Evolutionary conservation across 2,329 filamentous ascomycete species (phyloP).

Genomic region (Aureobasidium sp.): DNA sequence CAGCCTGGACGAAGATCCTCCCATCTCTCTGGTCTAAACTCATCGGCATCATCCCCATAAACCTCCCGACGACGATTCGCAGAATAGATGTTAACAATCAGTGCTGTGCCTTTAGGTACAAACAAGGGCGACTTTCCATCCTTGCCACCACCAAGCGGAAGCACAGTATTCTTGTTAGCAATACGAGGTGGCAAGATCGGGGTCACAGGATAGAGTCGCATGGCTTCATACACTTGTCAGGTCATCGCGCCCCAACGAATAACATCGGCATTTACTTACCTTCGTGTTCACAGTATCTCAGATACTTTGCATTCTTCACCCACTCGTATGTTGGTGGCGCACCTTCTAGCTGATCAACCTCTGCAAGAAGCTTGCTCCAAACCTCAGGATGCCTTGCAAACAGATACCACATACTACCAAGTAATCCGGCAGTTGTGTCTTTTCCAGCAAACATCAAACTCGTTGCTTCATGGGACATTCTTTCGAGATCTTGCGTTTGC

Average conservation of each 20-base stretch:
- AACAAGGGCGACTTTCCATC: conserved; percentile 48
- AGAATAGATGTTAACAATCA: conserved; percentile 26
- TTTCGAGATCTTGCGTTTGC: conserved; percentile 33
- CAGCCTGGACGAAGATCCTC: conserved; percentile 7
- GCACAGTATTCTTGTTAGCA: conserved; percentile 61
- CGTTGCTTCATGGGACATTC: conserved; percentile 33
- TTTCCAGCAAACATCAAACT: conserved; percentile 42
- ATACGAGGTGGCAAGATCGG: conserved; percentile 54
- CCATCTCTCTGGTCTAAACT: conserved; percentile 30
- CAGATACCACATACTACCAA: conserved; percentile 32
- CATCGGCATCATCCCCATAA: conserved; percentile 31
- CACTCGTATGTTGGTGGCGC: conserved; percentile 33
- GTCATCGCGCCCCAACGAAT: not conserved
- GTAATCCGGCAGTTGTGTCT: conserved; percentile 41
- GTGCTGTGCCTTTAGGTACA: conserved; percentile 22
- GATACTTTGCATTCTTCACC: conserved; percentile 21
- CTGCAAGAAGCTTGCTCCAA: conserved; percentile 17
- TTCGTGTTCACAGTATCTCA: conserved; percentile 55
- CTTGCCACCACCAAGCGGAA: conserved; percentile 54
- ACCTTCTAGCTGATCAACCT: conserved; percentile 17
- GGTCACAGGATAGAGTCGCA: conserved; percentile 68
- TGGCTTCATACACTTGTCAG: conserved; percentile 60
- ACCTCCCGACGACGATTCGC: conserved; percentile 30
- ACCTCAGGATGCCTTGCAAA: conserved; percentile 17
- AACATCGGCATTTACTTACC: conserved; percentile 16